A percentile compares a stretch with the other conserved stretches of the same genome.
Conservation (phyloP, 208 protist species). For the Leishmania turanica region DNA sequence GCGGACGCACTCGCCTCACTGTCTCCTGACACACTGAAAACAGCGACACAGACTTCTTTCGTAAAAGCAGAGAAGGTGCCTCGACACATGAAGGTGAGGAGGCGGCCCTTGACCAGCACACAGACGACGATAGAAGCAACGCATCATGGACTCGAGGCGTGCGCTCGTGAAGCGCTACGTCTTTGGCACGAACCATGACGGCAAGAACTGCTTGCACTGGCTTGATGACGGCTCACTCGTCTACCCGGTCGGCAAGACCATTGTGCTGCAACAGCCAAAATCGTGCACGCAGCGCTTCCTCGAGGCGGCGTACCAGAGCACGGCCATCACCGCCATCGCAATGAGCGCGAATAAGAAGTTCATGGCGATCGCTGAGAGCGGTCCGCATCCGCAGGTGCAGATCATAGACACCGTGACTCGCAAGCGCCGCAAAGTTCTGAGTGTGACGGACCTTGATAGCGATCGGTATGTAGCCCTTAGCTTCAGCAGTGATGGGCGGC, state of each 20-base stretch:
- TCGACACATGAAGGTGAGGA: not conserved
- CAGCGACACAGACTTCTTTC: not conserved
- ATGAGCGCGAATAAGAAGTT: conserved; percentile 95
- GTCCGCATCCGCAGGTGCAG: conserved; percentile 69
- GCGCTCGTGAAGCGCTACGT: conserved; percentile 80
- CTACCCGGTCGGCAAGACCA: conserved; percentile 87
- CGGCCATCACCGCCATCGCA: conserved; percentile 90
- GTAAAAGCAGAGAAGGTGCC: not conserved
- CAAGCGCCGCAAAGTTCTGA: conserved; percentile 88
- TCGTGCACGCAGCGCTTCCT: conserved; percentile 88
- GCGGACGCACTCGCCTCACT: not conserved
- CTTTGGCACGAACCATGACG: conserved; percentile 75
- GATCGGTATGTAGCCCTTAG: conserved; percentile 79
- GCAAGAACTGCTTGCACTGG: conserved; percentile 72
- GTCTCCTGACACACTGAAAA: not conserved
- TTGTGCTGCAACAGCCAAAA: conserved; percentile 79
- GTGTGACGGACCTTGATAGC: conserved; percentile 71
- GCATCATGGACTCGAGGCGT: conserved; percentile 39
- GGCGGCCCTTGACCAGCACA: not conserved
- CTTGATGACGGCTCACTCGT: conserved; percentile 87
- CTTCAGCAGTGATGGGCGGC: conserved; percentile 88
- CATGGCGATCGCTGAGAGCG: conserved; percentile 93
- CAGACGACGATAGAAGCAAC: not conserved
- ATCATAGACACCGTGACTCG: conserved; percentile 89
- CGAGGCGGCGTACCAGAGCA: conserved; percentile 62